These are phyloP conservation scores for Ceratocystis ficicola DNA, from an alignment of 2,329 filamentous ascomycete species.

Conservation along the genomic window DNA sequence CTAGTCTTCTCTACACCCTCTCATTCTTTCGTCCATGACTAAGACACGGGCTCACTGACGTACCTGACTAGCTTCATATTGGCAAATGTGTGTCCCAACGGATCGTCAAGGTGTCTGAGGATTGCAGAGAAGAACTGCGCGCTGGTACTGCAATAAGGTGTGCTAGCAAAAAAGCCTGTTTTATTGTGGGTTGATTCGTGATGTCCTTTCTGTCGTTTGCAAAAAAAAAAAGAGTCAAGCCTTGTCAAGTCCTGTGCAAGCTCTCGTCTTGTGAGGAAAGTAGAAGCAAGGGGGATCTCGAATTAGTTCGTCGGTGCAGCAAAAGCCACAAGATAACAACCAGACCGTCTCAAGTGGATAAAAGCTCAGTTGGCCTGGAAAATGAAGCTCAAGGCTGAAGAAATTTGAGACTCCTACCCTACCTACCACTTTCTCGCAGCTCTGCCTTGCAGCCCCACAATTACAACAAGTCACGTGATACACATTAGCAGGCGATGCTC, in stretches of 20 bases:
- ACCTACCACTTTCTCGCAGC: slow-evolving; percentile 15
- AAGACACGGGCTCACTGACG: slow-evolving; percentile 29
- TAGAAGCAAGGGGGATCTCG: neutral
- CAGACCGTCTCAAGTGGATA: neutral
- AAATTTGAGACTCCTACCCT: slow-evolving; percentile 19
- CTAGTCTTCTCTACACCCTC: neutral
- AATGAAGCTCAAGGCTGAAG: slow-evolving; percentile 22
- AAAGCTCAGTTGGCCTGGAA: slow-evolving; percentile 3
- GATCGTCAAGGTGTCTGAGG: neutral
- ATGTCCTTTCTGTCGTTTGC: neutral
- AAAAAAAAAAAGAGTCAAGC: neutral
- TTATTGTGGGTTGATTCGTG: neutral
- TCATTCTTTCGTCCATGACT: neutral
- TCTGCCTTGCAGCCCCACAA: slow-evolving; percentile 21
- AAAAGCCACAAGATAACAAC: neutral
- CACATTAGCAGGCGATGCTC: neutral
- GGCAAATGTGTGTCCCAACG: slow-evolving; percentile 27
- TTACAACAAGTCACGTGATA: slow-evolving; percentile 16
- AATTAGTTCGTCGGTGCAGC: neutral
- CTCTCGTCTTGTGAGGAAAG: neutral
- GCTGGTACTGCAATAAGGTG: neutral
- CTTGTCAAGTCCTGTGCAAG: neutral
- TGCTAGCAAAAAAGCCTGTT: neutral
- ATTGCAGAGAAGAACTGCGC: neutral
- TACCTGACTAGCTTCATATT: slow-evolving; percentile 97